Conservation (phyloP, 2,329 filamentous ascomycete species). For the Hypoxylon sp. region DNA sequence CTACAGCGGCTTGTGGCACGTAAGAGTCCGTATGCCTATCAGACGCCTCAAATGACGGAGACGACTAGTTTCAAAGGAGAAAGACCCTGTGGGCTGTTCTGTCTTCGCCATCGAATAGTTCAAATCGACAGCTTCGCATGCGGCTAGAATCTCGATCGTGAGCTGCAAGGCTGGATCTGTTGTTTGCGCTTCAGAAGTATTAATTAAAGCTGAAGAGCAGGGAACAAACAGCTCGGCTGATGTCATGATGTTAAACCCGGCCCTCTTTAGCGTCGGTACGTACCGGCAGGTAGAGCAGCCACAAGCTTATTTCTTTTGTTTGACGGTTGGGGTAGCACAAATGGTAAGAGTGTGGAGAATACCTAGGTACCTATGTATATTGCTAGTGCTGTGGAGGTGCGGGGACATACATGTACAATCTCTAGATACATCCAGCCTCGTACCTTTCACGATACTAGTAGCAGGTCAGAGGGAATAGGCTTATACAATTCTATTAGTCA, state of each 20-base stretch:
- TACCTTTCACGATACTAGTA: background rate
- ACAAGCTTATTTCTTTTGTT: slow-evolving; percentile 21
- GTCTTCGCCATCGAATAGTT: slow-evolving; percentile 20
- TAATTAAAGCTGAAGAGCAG: slow-evolving; percentile 18
- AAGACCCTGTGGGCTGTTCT: slow-evolving; percentile 12
- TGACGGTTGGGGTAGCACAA: slow-evolving; percentile 9
- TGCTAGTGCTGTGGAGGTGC: slow-evolving; percentile 24
- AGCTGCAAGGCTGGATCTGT: slow-evolving; percentile 22
- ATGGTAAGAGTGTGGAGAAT: slow-evolving; percentile 7
- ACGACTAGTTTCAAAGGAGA: slow-evolving; percentile 30
- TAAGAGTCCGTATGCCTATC: slow-evolving; percentile 8
- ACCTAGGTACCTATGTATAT: too few species aligned
- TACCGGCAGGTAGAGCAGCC: slow-evolving; percentile 28
- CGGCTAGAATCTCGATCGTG: slow-evolving; percentile 45
- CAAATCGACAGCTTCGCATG: slow-evolving; percentile 13
- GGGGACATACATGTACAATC: background rate
- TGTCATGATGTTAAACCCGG: slow-evolving; percentile 46
- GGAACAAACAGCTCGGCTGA: slow-evolving; percentile 52
- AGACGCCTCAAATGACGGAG: slow-evolving; percentile 12
- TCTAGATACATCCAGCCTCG: background rate
- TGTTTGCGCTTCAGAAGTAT: background rate
- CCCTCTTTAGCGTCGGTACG: slow-evolving; percentile 20
- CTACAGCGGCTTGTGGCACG: slow-evolving; percentile 31
- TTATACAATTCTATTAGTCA: background rate
- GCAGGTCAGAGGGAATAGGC: too few species aligned